These are phyloP conservation scores for Mychonastes homosphaera DNA, from an alignment of 139 green algal genomes.

Conservation along the genomic window DNA sequence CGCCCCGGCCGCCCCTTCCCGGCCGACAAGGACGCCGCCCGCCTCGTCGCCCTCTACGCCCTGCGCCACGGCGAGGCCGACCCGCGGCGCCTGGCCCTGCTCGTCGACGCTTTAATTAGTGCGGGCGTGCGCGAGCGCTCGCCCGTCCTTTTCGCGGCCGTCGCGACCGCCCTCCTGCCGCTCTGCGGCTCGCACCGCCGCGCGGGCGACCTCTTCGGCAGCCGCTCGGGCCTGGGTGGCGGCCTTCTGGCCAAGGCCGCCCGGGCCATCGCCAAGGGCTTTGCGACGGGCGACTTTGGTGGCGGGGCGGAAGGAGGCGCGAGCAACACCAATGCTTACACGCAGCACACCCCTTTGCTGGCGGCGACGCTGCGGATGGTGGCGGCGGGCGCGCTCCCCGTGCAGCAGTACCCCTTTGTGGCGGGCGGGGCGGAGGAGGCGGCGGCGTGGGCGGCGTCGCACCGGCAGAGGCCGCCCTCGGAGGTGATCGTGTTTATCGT, in stretches of 20 bases:
- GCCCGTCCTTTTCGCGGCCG: slow-evolving; percentile 6
- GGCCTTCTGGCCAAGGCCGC: slow-evolving; percentile 58
- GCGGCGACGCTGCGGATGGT: slow-evolving; percentile 62
- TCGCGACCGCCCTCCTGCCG: background rate
- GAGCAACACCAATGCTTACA: slow-evolving; percentile 78
- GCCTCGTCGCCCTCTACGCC: slow-evolving; percentile 76
- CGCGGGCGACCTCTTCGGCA: slow-evolving; percentile 78
- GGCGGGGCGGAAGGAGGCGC: slow-evolving; percentile 8
- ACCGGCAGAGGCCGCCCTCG: slow-evolving; percentile 37
- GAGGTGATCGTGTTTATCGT: slow-evolving; percentile 90
- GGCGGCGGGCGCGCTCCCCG: slow-evolving; percentile 50
- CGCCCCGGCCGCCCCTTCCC: slow-evolving; percentile 1
- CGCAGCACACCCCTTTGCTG: slow-evolving; percentile 84
- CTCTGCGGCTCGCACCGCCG: slow-evolving; percentile 25
- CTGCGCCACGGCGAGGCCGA: slow-evolving; percentile 67
- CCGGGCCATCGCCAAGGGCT: slow-evolving; percentile 56
- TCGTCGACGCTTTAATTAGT: background rate
- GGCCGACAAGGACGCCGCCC: slow-evolving; percentile 38
- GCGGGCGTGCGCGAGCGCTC: slow-evolving; percentile 22
- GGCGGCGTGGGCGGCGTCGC: slow-evolving; percentile 28
- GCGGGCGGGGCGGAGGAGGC: slow-evolving; percentile 35
- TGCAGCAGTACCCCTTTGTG: slow-evolving; percentile 63
- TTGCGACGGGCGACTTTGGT: too few relatives aligned
- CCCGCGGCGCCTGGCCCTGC: background rate
- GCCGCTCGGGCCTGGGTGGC: slow-evolving; percentile 30